phyloP scores from a whole-genome alignment of 192 early-diverging fungal genomes.

The Podila minutissima region DNA sequence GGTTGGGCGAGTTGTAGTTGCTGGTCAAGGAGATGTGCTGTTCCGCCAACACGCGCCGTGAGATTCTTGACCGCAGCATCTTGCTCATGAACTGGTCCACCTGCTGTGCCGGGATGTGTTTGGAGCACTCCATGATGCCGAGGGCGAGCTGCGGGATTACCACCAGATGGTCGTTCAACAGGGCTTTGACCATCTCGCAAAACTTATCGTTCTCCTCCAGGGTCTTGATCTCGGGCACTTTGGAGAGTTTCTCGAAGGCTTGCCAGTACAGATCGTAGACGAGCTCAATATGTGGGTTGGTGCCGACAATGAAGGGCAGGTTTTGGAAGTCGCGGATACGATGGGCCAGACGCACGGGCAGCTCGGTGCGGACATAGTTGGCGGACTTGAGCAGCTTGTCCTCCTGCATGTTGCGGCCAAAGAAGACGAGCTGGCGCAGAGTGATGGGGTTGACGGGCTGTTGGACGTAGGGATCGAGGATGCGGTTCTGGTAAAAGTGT shows the following conservation, averaged over 20 bases:
- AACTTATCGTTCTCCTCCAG: conserved; percentile 83
- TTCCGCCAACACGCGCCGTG: conserved; percentile 89
- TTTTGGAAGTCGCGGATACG: conserved; percentile 89
- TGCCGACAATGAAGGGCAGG: conserved; percentile 95
- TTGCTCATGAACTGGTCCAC: conserved; percentile 90
- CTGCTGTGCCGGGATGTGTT: conserved; percentile 69
- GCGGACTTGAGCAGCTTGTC: conserved; percentile 83
- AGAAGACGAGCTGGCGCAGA: conserved; percentile 87
- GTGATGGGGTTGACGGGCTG: conserved; percentile 81
- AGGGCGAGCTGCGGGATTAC: conserved; percentile 85
- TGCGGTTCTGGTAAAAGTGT: conserved; percentile 89
- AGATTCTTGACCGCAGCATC: conserved; percentile 90
- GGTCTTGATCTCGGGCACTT: conserved; percentile 76
- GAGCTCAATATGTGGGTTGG: conserved; percentile 88
- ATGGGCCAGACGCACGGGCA: conserved; percentile 90
- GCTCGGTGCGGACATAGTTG: conserved; percentile 86
- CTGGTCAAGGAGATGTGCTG: conserved; percentile 88
- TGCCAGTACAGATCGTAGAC: conserved; percentile 94
- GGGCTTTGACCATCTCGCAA: conserved; percentile 72
- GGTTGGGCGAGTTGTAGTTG: conserved; percentile 51
- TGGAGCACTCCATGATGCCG: conserved; percentile 84
- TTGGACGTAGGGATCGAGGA: conserved; percentile 83
- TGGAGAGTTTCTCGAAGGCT: conserved; percentile 68
- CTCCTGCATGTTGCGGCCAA: conserved; percentile 83
- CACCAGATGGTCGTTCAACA: conserved; percentile 73